Percentiles rank a stretch among this genome's conserved stretches.
Evolutionary conservation across 1,139 yeast species (phyloP).

Genomic region (Protomyces macrosporus): DNA sequence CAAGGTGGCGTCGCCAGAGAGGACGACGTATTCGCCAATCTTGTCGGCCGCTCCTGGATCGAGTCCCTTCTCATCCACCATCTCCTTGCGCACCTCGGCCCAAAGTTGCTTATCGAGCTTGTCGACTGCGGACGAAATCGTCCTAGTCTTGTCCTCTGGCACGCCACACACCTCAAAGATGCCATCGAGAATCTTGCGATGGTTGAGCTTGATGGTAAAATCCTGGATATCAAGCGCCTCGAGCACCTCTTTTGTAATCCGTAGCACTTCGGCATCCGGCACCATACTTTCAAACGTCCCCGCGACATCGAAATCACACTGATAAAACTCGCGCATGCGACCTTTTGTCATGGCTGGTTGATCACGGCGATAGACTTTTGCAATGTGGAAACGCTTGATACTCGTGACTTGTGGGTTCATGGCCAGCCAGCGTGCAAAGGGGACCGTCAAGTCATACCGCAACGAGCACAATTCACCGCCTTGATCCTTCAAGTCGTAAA

Average conservation of each 20-base stretch:
- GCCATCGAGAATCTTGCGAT: constrained; percentile 92
- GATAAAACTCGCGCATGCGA: constrained; percentile 98
- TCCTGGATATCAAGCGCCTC: constrained; percentile 76
- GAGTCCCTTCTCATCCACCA: constrained; percentile 84
- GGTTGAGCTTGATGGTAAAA: constrained; percentile 86
- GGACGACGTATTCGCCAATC: constrained; percentile 85
- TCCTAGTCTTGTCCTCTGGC: constrained; percentile 85
- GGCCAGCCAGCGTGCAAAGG: constrained; percentile 94
- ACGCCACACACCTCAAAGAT: constrained; percentile 94
- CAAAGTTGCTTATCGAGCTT: constrained; percentile 87
- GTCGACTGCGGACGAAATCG: constrained; percentile 90
- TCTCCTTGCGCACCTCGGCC: constrained; percentile 88
- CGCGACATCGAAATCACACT: constrained; percentile 95
- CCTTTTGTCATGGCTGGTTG: constrained; percentile 99
- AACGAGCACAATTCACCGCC: constrained; percentile 95
- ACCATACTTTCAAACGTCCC: constrained; percentile 90
- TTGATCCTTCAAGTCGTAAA: constrained; percentile 93
- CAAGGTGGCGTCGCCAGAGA: constrained; percentile 72
- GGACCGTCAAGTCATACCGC: constrained; percentile 94
- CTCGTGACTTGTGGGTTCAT: constrained; percentile 74
- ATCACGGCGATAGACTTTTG: constrained; percentile 96
- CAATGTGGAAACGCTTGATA: constrained; percentile 92
- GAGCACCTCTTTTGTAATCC: constrained; percentile 77
- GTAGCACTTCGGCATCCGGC: constrained; percentile 86
- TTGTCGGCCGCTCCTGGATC: constrained; percentile 85